These are phyloP conservation scores for Nannizziopsis arthrosporioides DNA, from an alignment of 2,329 filamentous ascomycete species.

Conservation along the genomic window DNA sequence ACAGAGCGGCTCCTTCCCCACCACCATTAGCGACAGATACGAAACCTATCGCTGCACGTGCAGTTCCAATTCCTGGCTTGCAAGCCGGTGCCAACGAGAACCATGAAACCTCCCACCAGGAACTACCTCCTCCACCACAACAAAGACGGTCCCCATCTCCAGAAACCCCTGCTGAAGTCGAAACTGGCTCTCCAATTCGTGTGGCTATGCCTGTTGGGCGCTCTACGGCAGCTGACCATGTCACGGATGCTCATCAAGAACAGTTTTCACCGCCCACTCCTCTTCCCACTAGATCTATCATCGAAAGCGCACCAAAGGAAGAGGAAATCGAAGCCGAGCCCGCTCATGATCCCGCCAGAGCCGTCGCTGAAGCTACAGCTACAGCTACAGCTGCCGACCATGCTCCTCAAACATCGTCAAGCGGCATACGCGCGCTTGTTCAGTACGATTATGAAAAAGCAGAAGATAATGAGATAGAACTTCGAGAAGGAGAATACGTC, in stretches of 20 bases:
- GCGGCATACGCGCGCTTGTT: constrained; percentile 62
- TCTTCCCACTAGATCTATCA: constrained; percentile 54
- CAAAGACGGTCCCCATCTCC: constrained; percentile 37
- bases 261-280: constrained; percentile 29
- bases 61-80: constrained; percentile 67
- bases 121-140: constrained; percentile 30
- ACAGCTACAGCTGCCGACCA: constrained; percentile 41
- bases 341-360: constrained; percentile 49
- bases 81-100: constrained; percentile 46
- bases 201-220: constrained; percentile 76
- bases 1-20: constrained; percentile 38
- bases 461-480: constrained; percentile 90
- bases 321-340: constrained; percentile 55
- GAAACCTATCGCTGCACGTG: constrained; percentile 55
- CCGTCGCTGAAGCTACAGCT: constrained; percentile 46
- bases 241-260: constrained; percentile 35
- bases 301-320: constrained; percentile 51
- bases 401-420: constrained; percentile 30
- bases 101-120: constrained; percentile 33
- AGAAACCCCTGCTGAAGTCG: constrained; percentile 36
- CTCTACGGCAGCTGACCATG: constrained; percentile 37
- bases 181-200: constrained; percentile 63
- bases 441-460: constrained; percentile 97
- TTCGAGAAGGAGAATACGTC: constrained; percentile 77
- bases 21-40: constrained; percentile 55